phyloP scores from a whole-genome alignment of 2,329 filamentous ascomycete species.

The Aspergillus sp. region DNA sequence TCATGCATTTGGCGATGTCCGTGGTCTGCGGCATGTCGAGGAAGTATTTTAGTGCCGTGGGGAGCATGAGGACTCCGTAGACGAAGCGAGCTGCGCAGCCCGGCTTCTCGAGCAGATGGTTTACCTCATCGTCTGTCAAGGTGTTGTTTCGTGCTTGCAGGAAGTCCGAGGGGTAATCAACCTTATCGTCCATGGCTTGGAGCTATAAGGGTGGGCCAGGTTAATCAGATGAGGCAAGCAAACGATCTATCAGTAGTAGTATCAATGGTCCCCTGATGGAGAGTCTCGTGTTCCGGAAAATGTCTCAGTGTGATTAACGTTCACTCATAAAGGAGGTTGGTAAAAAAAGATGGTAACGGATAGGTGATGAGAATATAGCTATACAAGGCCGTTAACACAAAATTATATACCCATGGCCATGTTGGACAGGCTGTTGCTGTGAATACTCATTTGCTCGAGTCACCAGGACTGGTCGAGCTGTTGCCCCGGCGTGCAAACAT shows the following conservation, averaged over 20 bases:
- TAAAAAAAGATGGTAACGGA: background rate
- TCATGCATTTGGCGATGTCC: conserved; percentile 29
- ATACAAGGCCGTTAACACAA: background rate
- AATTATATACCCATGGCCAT: too few relatives aligned
- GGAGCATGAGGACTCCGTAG: conserved; percentile 33
- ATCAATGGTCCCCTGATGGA: background rate
- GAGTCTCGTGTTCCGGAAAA: background rate
- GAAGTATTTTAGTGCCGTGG: conserved; percentile 32
- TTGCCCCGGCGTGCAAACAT: too few relatives aligned
- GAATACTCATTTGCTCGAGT: too few relatives aligned
- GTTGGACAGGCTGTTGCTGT: too few relatives aligned
- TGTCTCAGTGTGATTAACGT: background rate
- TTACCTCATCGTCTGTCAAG: conserved; percentile 23
- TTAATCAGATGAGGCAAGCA: too few relatives aligned
- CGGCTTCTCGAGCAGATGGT: conserved; percentile 18
- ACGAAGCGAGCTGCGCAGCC: conserved; percentile 29
- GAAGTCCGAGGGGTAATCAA: conserved; percentile 29
- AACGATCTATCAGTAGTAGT: too few relatives aligned
- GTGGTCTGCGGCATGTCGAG: conserved; percentile 20
- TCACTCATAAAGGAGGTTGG: background rate
- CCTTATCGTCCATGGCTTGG: conserved; percentile 22
- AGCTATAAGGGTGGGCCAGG: too few relatives aligned
- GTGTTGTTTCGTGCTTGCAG: conserved; percentile 25
- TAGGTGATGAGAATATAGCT: background rate
- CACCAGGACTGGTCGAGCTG: too few relatives aligned